These are phyloP conservation scores for Penicillium macrosclerotiorum DNA, from an alignment of 495 filamentous ascomycete species.

Conservation along the genomic window DNA sequence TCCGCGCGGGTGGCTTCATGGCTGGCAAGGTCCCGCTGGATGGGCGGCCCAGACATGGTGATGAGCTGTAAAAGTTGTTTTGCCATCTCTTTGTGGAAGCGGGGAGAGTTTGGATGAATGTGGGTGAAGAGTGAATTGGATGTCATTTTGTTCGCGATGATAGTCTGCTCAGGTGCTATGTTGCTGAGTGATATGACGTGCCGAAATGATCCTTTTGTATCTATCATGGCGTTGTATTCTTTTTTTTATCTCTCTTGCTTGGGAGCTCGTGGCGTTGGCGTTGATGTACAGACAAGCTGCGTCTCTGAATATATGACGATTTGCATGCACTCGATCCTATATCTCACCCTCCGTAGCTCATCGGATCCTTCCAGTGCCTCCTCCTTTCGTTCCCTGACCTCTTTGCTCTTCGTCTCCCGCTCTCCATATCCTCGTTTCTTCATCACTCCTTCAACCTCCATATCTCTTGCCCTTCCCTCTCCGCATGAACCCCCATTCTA, in stretches of 20 bases:
- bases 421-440: too few species aligned
- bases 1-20: constrained; percentile 35
- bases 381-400: too few species aligned
- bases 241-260: not conserved
- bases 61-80: constrained; percentile 14
- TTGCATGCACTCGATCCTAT: too few species aligned
- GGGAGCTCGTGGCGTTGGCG: constrained; percentile 4
- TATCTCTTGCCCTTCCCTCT: too few species aligned
- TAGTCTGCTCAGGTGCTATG: not conserved
- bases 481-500: too few species aligned
- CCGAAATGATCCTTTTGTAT: not conserved
- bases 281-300: not conserved
- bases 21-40: constrained; percentile 6
- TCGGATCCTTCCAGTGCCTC: too few species aligned
- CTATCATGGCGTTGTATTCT: constrained; percentile 2
- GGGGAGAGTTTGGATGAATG: not conserved
- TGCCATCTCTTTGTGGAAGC: not conserved
- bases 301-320: constrained; percentile 1
- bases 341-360: too few species aligned
- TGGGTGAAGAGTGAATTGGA: not conserved
- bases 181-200: not conserved
- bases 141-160: too few species aligned
- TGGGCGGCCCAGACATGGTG: constrained; percentile 7
- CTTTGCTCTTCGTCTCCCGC: too few species aligned
- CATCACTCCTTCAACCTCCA: too few species aligned